These are phyloP conservation scores for Corymbia citriodora DNA, from an alignment of 441 rosid species.

Conservation along the genomic window DNA sequence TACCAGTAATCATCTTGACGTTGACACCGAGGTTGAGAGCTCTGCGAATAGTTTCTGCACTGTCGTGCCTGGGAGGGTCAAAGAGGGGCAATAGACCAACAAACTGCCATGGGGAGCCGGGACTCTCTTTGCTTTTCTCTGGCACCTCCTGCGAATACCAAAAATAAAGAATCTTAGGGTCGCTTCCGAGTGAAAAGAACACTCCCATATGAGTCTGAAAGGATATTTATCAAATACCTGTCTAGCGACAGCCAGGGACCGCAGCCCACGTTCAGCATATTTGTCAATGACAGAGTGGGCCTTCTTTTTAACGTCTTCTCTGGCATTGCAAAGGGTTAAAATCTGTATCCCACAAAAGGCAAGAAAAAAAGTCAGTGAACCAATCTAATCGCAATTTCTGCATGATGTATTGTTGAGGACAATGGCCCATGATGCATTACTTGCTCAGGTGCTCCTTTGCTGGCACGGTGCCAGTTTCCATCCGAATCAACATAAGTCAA, in stretches of 20 bases:
- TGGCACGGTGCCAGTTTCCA: constrained; percentile 13
- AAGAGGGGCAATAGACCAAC: constrained; percentile 16
- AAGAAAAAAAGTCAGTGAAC: not conserved
- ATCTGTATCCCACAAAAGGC: constrained; percentile 1
- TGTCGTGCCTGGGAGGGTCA: constrained; percentile 18
- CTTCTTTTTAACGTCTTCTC: constrained; percentile 11
- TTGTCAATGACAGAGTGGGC: constrained; percentile 8
- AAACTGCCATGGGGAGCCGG: constrained; percentile 13
- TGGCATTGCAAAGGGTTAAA: constrained; percentile 6
- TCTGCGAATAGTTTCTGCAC: constrained; percentile 18
- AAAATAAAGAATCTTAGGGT: not conserved
- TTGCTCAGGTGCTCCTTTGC: constrained; percentile 24
- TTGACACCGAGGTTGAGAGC: constrained; percentile 18
- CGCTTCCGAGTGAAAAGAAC: not conserved
- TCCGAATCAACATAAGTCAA: constrained; percentile 13
- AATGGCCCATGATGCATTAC: not conserved
- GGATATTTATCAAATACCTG: constrained; percentile 4
- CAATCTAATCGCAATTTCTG: not conserved
- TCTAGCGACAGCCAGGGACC: constrained; percentile 15
- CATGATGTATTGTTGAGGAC: not conserved
- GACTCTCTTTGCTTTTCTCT: constrained; percentile 10
- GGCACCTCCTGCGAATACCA: constrained; percentile 8
- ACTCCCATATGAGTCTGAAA: not conserved
- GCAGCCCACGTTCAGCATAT: constrained; percentile 17
- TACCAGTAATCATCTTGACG: constrained; percentile 19